Evolutionary conservation across 805 yeast genomes (phyloP).

Genomic region (Myxozyma mucilagina): DNA sequence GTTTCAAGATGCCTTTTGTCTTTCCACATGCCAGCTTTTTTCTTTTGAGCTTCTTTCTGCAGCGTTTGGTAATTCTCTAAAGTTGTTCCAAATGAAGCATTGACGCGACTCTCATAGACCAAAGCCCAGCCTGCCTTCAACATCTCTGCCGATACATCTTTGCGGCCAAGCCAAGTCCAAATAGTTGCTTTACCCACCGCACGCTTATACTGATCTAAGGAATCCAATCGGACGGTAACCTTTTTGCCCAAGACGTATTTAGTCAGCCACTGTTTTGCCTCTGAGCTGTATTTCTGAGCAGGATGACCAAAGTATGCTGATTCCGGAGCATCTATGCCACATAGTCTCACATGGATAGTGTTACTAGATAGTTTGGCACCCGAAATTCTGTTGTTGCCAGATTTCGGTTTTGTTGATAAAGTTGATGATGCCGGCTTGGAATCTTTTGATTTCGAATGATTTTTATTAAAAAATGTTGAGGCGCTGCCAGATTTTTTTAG

Average conservation of each 20-base stretch:
- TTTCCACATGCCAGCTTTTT: constrained; percentile 26
- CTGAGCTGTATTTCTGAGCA: constrained; percentile 83
- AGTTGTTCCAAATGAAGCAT: constrained; percentile 68
- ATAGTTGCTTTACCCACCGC: constrained; percentile 68
- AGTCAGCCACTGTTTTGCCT: constrained; percentile 78
- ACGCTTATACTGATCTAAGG: constrained; percentile 85
- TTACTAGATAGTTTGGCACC: constrained; percentile 49
- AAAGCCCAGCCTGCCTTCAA: constrained; percentile 77
- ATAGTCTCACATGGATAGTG: constrained; percentile 78
- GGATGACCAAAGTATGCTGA: constrained; percentile 91
- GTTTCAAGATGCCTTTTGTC: constrained; percentile 6
- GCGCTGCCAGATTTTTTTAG: not conserved
- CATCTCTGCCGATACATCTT: constrained; percentile 88
- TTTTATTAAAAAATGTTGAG: not conserved
- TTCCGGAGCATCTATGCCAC: constrained; percentile 98
- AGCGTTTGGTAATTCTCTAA: constrained; percentile 5
- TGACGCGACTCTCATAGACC: constrained; percentile 78
- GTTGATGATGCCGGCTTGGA: not conserved
- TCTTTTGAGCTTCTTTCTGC: constrained; percentile 10
- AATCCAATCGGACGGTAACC: constrained; percentile 74
- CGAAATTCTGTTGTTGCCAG: not conserved
- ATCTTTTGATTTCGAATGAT: not conserved
- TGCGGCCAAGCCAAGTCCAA: constrained; percentile 63
- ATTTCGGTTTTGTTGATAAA: not conserved
- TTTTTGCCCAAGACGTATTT: constrained; percentile 61